Evolutionary conservation across 2,329 filamentous ascomycete genomes (phyloP).

Genomic region (Diaporthe aspalathi): DNA sequence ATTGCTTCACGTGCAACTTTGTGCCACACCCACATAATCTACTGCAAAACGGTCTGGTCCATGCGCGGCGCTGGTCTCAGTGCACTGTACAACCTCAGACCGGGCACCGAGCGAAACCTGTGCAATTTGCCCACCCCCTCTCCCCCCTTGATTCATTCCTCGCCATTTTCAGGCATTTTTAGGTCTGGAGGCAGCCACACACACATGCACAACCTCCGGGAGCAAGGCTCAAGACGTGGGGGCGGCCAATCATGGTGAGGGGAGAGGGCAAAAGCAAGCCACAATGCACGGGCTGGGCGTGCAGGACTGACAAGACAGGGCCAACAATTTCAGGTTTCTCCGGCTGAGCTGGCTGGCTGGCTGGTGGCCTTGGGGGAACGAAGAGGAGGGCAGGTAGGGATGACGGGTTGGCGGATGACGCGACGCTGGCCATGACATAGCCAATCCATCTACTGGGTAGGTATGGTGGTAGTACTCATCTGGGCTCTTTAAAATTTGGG

Average conservation of each 20-base stretch:
- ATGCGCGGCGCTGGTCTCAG: constrained; percentile 14
- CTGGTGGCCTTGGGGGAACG: too few species aligned
- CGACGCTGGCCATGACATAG: constrained; percentile 13
- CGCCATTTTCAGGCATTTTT: constrained; percentile 13
- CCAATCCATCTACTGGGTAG: too few species aligned
- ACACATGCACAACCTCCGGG: neutral
- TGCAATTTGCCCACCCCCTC: neutral
- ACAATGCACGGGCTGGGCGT: neutral
- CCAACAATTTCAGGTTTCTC: constrained; percentile 1
- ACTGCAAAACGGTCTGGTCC: neutral
- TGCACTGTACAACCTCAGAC: constrained; percentile 16
- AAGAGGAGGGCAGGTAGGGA: neutral
- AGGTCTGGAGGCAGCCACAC: constrained; percentile 30
- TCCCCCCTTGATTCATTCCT: neutral
- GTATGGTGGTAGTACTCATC: too few species aligned
- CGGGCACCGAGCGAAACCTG: neutral
- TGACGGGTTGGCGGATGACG: constrained; percentile 25
- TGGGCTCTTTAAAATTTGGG: constrained; percentile 23
- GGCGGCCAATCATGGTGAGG: constrained; percentile 15
- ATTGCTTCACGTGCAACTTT: constrained; percentile 19
- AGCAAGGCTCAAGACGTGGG: constrained; percentile 19
- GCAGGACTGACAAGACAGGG: too few species aligned
- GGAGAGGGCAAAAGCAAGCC: constrained; percentile 16
- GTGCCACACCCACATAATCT: neutral
- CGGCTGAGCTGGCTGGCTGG: neutral